Evolutionary conservation across 192 early-diverging fungal species (phyloP).

Genomic region (Coemansia sp.): DNA sequence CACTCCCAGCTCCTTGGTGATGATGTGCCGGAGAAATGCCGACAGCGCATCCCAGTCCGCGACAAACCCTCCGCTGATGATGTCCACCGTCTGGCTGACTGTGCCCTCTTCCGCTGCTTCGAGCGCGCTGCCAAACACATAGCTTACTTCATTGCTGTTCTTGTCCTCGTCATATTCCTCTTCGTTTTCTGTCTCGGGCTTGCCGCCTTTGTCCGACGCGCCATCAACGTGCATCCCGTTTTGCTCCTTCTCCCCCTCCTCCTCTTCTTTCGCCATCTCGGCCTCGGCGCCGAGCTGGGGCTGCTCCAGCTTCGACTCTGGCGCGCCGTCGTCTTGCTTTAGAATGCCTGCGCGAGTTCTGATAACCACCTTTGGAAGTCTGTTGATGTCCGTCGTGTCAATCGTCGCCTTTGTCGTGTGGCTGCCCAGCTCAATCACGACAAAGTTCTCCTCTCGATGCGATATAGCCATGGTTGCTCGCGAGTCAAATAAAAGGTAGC

Average conservation of each 20-base stretch:
- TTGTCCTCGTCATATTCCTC: conserved; percentile 10
- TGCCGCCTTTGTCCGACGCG: not conserved
- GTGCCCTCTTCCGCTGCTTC: conserved; percentile 22
- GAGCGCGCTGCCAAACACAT: conserved; percentile 49
- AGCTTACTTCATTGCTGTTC: conserved; percentile 28
- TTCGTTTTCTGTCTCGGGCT: not conserved
- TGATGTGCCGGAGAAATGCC: conserved; percentile 74
- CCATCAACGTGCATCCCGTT: not conserved
- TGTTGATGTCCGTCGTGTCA: conserved; percentile 76
- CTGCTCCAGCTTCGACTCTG: not conserved
- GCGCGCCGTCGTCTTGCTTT: conserved; percentile 9
- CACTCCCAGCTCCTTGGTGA: conserved; percentile 79
- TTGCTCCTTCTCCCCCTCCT: not conserved
- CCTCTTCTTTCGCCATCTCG: not conserved
- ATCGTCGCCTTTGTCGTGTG: conserved; percentile 75
- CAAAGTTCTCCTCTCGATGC: conserved; percentile 75
- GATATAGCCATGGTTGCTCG: conserved; percentile 26
- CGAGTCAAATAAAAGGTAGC: not conserved
- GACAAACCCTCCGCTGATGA: conserved; percentile 65
- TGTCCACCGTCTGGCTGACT: conserved; percentile 47
- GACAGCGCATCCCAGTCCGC: conserved; percentile 75
- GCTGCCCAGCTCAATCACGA: conserved; percentile 89
- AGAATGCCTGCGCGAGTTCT: conserved; percentile 30
- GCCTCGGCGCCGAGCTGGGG: not conserved
- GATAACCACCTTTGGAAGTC: conserved; percentile 66